Conservation (phyloP, 1,139 yeast species). For the Scheffersomyces segobiensis region DNA sequence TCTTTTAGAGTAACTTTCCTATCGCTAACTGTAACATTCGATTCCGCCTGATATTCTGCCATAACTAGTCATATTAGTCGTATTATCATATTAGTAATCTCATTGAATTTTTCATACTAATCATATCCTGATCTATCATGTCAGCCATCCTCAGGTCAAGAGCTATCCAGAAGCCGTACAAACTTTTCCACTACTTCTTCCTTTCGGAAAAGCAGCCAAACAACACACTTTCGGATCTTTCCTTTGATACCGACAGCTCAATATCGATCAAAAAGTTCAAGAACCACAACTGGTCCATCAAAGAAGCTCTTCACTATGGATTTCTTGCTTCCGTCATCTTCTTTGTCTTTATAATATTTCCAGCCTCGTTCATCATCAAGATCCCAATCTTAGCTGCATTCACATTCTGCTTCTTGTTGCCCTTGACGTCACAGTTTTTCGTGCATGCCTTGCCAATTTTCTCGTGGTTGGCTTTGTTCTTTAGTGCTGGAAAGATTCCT, state of each 20-base stretch:
- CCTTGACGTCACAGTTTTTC: constrained; percentile 83
- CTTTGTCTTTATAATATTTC: constrained; percentile 54
- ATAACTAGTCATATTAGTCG: background rate
- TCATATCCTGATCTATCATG: constrained; percentile 3
- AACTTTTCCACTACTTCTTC: constrained; percentile 51
- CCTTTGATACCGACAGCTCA: constrained; percentile 58
- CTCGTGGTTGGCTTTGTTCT: constrained; percentile 86
- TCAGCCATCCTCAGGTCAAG: constrained; percentile 32
- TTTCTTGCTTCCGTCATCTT: constrained; percentile 49
- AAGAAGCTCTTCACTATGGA: constrained; percentile 54
- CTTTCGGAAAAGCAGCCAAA: constrained; percentile 62
- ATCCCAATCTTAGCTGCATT: constrained; percentile 40
- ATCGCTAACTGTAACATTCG: background rate
- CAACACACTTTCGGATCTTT: constrained; percentile 54
- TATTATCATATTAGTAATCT: constrained; percentile 8
- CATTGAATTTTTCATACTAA: background rate
- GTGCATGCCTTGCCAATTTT: constrained; percentile 82
- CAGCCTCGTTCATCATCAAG: constrained; percentile 51
- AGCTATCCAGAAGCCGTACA: constrained; percentile 41
- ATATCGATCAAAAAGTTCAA: constrained; percentile 49
- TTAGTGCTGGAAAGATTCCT: constrained; percentile 77
- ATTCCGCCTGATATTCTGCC: background rate
- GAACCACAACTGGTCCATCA: constrained; percentile 47
- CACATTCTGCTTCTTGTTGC: constrained; percentile 50
- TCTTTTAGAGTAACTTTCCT: background rate